A percentile compares a stretch with the other conserved stretches of the same genome.
phyloP scores from a whole-genome alignment of 768 basidiomycete genomes.

The Pleurotus eryngii region DNA sequence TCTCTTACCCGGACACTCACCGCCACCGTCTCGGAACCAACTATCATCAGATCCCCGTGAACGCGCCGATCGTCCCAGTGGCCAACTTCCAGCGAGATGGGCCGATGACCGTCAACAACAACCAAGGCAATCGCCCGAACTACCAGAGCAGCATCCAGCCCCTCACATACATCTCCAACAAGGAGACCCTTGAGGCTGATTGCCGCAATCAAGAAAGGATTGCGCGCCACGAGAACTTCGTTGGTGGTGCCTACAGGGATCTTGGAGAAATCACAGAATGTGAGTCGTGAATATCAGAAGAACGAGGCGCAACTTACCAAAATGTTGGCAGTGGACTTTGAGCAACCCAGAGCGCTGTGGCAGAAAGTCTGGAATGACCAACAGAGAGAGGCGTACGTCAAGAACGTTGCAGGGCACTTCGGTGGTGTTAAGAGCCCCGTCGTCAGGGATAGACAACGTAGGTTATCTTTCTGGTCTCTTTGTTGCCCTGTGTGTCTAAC shows the following conservation, averaged over 20 bases:
- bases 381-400: slow-evolving; percentile 57
- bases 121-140: slow-evolving; percentile 83
- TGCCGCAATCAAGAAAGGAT: slow-evolving; percentile 37
- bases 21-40: slow-evolving; percentile 80
- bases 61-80: slow-evolving; percentile 68
- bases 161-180: slow-evolving; percentile 55
- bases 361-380: slow-evolving; percentile 62
- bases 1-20: slow-evolving; percentile 91
- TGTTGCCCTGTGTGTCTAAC: background rate
- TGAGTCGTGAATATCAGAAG: slow-evolving; percentile 33
- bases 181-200: slow-evolving; percentile 40
- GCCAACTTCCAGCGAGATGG: slow-evolving; percentile 96
- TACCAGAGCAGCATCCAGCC: slow-evolving; percentile 80
- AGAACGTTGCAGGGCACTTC: slow-evolving; percentile 66
- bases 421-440: slow-evolving; percentile 54
- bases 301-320: background rate
- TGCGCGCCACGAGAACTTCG: slow-evolving; percentile 68
- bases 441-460: slow-evolving; percentile 66
- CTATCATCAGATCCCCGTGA: slow-evolving; percentile 87
- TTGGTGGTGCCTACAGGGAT: slow-evolving; percentile 66
- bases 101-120: slow-evolving; percentile 50
- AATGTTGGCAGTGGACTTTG: slow-evolving; percentile 64
- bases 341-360: slow-evolving; percentile 76
- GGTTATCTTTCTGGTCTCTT: too few species aligned
- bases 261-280: slow-evolving; percentile 77